A percentile compares a stretch with the other conserved stretches of the same genome.
These are phyloP conservation scores for Lolium rigidum DNA, from an alignment of 176 grass and related monocot species.

Conservation along the genomic window DNA sequence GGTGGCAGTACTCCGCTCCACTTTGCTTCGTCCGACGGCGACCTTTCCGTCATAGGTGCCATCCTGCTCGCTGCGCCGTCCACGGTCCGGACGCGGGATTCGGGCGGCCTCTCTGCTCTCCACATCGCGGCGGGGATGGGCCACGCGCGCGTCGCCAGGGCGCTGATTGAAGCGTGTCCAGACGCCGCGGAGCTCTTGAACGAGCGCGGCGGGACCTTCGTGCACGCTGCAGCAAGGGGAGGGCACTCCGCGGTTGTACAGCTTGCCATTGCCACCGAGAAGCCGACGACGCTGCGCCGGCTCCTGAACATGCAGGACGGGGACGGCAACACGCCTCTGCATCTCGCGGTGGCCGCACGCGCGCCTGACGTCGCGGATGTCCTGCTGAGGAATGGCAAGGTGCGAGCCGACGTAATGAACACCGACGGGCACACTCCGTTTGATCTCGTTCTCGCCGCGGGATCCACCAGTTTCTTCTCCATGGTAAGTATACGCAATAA, in stretches of 20 bases:
- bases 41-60: neutral
- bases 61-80: neutral
- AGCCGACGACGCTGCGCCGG: neutral
- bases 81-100: neutral
- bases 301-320: slow-evolving; percentile 25
- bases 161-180: neutral
- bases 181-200: slow-evolving; percentile 19
- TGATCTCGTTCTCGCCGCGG: neutral
- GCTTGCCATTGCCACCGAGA: neutral
- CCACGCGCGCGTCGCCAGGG: neutral
- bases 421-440: neutral
- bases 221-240: slow-evolving; percentile 27
- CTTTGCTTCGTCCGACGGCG: slow-evolving; percentile 8
- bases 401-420: neutral
- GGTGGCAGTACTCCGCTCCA: slow-evolving; percentile 35
- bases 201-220: neutral
- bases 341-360: neutral
- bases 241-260: neutral
- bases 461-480: slow-evolving; percentile 1
- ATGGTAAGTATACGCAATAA: neutral
- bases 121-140: slow-evolving; percentile 44
- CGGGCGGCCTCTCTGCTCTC: neutral
- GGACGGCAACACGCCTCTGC: slow-evolving; percentile 41
- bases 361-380: neutral
- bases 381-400: neutral